Conservation (phyloP, 2,329 filamentous ascomycete species). For the Fusarium praegraminearum region DNA sequence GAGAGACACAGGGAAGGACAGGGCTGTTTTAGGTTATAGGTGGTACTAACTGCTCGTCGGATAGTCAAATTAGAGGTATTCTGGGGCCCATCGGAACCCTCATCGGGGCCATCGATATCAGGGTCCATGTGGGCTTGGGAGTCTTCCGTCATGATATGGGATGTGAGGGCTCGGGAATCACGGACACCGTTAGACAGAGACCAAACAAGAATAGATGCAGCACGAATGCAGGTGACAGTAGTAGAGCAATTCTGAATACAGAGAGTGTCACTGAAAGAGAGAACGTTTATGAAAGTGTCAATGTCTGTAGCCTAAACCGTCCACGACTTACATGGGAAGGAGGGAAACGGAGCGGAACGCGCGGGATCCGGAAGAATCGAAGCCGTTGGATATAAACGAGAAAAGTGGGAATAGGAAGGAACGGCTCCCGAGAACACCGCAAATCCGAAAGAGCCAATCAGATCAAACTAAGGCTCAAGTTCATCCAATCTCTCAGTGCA, state of each 20-base stretch:
- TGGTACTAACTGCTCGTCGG: conserved; percentile 45
- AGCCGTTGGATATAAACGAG: neutral
- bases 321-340: conserved; percentile 17
- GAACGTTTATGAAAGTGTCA: neutral
- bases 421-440: conserved; percentile 36
- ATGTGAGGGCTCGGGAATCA: conserved; percentile 14
- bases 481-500: neutral
- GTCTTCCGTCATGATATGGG: conserved; percentile 32
- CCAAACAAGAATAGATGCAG: neutral
- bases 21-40: neutral
- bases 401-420: conserved; percentile 1
- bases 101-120: conserved; percentile 39
- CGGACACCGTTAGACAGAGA: conserved; percentile 5
- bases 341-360: conserved; percentile 33
- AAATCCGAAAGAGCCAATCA: conserved; percentile 38
- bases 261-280: neutral
- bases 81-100: conserved; percentile 43
- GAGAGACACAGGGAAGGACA: neutral
- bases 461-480: neutral
- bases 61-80: conserved; percentile 37
- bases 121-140: conserved; percentile 25
- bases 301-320: neutral
- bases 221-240: neutral
- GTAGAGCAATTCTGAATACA: neutral
- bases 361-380: conserved; percentile 37